Base-by-base conservation (phyloP, 352 stramenopile species). In the Pythium angustatum region DNA sequence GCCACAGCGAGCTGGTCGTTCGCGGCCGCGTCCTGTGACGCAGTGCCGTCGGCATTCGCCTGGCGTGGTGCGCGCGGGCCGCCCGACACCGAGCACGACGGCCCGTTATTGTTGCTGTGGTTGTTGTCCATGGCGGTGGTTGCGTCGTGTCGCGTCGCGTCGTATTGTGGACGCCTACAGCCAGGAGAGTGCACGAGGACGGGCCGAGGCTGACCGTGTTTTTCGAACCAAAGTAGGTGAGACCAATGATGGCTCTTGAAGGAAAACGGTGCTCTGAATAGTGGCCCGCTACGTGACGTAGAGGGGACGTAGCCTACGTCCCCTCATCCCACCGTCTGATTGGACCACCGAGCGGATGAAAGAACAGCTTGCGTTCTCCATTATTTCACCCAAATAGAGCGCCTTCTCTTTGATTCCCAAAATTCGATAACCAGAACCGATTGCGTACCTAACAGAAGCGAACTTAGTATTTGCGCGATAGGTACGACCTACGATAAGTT, bases 51-150 rank as follows among this genome's bases (percentile, higher is more conserved):
- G 38, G 58, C 58, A 21, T 71, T 68, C 28, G 62, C 34, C 19
- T 71, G 66, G 52, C 69, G 55, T 22, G 56, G 59, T 21, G 43
- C 48, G 34, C 61, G 64, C 9, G 68, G 49, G 19, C 66, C 60
- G 30, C 72, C 61, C 3, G 68, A 73, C n/a, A 79, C 72, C 45
- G 72, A 76, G 62, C 72, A 79, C 58, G 72, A 77, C 3, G 68
- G 68, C 30, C 64, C 57, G 44, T 73, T 55, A 24, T 34, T 53
- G 38, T 36, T 52, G 59, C n/a, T 55, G 22, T 48, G 65, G 24
- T 75, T 54, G 34, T 54, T 62, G 44, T 75, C 58, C 62, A 71
- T 75, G 44, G 53, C 50, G 43, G 44, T 59, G 7, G 21, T 27
- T 27, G 40, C 4, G 36, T 43, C 19, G 19, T 43, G 44, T 33